Percentiles rank a stretch among this genome's conserved stretches.
Evolutionary conservation across 805 yeast species (phyloP).

Genomic region (Zygosaccharomyces kombuchaensis): DNA sequence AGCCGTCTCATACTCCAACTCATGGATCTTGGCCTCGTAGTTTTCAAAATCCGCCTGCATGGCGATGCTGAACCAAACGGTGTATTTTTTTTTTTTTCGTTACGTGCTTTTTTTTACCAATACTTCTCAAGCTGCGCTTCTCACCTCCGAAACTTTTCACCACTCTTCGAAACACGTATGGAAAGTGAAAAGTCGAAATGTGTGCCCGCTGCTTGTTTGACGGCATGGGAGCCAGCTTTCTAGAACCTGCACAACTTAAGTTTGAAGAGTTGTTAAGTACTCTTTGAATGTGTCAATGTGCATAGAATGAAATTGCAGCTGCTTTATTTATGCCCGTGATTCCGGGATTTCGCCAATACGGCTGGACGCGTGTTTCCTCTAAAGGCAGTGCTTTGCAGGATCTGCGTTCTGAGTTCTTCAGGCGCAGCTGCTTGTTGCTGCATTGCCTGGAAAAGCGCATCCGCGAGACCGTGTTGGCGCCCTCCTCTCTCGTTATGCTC

Average conservation of each 20-base stretch:
- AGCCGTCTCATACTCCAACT: constrained; percentile 17
- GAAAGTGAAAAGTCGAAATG: not conserved
- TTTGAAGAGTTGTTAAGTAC: constrained; percentile 26
- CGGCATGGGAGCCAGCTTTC: constrained; percentile 1
- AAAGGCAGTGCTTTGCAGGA: not conserved
- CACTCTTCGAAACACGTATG: not conserved
- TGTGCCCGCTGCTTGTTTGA: not conserved
- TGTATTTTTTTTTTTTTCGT: not conserved
- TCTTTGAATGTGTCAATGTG: constrained; percentile 37
- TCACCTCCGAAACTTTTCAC: not conserved
- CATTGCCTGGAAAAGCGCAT: not conserved
- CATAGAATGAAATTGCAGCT: constrained; percentile 18
- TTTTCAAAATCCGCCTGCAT: constrained; percentile 3
- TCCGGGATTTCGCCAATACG: constrained; percentile 9
- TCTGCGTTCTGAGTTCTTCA: constrained; percentile 6
- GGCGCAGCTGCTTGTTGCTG: not conserved
- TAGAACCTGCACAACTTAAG: constrained; percentile 32
- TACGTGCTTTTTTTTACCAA: not conserved
- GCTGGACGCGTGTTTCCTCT: not conserved
- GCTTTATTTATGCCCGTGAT: constrained; percentile 10
- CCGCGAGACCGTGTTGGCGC: not conserved
- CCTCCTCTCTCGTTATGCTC: too few relatives aligned
- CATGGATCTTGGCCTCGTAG: constrained; percentile 11
- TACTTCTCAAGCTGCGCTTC: not conserved
- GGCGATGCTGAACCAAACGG: too few relatives aligned